Conservation (phyloP, 2,329 filamentous ascomycete genomes). For the Colletotrichum shisoi region DNA sequence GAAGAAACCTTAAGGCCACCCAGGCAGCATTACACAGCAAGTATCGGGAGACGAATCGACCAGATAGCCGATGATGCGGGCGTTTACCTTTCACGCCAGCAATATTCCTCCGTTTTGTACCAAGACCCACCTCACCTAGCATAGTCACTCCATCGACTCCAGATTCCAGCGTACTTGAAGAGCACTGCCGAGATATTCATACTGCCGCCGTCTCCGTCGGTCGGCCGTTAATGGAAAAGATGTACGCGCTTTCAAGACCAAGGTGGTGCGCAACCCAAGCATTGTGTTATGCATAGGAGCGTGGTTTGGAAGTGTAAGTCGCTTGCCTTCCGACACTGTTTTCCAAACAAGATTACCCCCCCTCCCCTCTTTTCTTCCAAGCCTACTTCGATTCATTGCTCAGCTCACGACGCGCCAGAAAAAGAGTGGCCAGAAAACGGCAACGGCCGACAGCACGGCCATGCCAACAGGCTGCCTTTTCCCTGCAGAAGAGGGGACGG, state of each 20-base stretch:
- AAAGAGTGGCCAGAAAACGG: neutral
- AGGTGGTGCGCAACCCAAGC: neutral
- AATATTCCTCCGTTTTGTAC: neutral
- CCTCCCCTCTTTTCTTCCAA: neutral
- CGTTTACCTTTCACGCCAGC: neutral
- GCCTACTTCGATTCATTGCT: neutral
- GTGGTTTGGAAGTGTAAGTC: no score
- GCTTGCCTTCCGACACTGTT: neutral
- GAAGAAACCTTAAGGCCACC: neutral
- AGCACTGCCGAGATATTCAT: neutral
- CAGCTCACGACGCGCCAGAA: conserved; percentile 6
- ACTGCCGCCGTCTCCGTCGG: neutral
- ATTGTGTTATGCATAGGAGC: no score
- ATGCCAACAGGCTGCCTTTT: neutral
- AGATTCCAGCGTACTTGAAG: neutral
- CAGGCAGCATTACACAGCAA: conserved; percentile 6
- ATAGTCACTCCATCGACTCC: neutral
- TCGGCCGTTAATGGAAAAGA: neutral
- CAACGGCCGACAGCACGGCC: neutral
- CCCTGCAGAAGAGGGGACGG: conserved; percentile 15
- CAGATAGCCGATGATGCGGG: no score
- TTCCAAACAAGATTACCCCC: neutral
- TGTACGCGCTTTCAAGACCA: no score
- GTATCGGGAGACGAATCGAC: neutral
- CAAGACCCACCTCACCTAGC: neutral